phyloP scores from a whole-genome alignment of 169 alveolate species.

The Plasmodium berghei region DNA sequence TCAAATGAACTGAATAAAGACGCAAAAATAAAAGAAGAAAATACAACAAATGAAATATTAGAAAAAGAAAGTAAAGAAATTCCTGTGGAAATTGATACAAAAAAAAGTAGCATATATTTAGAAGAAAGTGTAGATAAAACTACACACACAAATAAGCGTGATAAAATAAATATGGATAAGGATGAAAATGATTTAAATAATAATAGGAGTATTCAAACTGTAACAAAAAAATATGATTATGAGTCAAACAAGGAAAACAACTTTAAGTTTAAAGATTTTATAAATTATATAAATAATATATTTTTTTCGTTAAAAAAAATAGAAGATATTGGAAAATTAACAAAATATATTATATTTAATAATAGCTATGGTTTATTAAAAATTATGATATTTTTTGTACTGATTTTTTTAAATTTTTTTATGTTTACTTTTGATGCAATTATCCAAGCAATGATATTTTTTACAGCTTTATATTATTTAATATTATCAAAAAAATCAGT shows the following conservation, averaged over 20 bases:
- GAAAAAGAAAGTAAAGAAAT: background rate
- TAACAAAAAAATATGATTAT: background rate
- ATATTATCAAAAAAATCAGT: constrained; percentile 70
- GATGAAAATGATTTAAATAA: too few species aligned
- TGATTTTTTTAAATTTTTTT: constrained; percentile 73
- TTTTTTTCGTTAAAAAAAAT: constrained; percentile 69
- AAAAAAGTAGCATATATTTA: background rate
- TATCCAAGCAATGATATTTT: constrained; percentile 76
- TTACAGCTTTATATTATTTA: constrained; percentile 81
- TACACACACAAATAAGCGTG: background rate
- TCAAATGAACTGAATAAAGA: background rate
- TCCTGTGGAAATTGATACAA: background rate
- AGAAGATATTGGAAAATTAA: constrained; percentile 63
- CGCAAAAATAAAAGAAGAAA: background rate
- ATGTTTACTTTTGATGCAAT: constrained; percentile 79
- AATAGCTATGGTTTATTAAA: constrained; percentile 78
- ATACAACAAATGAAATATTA: background rate
- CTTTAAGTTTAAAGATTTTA: constrained; percentile 44
- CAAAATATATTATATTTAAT: constrained; percentile 44
- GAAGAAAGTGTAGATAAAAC: background rate
- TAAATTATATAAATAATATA: constrained; percentile 37
- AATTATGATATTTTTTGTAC: constrained; percentile 65
- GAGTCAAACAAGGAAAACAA: constrained; percentile 16
- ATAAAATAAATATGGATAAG: background rate
- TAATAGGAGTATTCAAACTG: background rate